phyloP scores from a whole-genome alignment of 495 filamentous ascomycete genomes.

The Aspergillus ostianus region DNA sequence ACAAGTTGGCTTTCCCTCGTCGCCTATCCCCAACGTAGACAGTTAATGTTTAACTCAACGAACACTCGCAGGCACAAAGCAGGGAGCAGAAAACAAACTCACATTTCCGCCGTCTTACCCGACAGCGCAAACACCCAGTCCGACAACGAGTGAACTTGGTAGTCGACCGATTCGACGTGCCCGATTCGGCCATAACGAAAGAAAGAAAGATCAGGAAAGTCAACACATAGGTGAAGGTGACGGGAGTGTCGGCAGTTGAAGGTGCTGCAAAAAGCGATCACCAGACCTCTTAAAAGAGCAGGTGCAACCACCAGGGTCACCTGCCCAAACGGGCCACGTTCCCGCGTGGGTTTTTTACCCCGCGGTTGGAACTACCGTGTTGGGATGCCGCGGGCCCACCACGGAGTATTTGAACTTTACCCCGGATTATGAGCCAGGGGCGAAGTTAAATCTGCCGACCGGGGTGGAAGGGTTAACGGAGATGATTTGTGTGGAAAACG shows the following conservation, averaged over 20 bases:
- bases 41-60: not conserved
- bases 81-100: constrained; percentile 5
- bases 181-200: constrained; percentile 5
- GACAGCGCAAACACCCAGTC: constrained; percentile 46
- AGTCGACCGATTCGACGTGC: not conserved
- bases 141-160: constrained; percentile 33
- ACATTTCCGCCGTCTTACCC: constrained; percentile 43
- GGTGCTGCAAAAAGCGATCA: too few relatives aligned
- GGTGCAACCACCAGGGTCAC: not conserved
- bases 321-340: not conserved
- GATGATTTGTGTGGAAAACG: too few relatives aligned
- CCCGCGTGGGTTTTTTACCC: not conserved
- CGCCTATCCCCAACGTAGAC: constrained; percentile 25
- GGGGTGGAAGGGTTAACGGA: too few relatives aligned
- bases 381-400: not conserved
- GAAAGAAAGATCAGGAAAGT: too few relatives aligned
- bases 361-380: not conserved
- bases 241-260: too few relatives aligned
- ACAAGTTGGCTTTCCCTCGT: constrained; percentile 42
- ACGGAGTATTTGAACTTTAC: not conserved
- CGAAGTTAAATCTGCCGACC: too few relatives aligned
- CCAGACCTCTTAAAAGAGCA: not conserved
- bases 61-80: not conserved
- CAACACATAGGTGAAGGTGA: too few relatives aligned
- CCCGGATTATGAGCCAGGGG: not conserved